These are phyloP conservation scores for Nannizziopsis arthrosporioides DNA, from an alignment of 2,329 filamentous ascomycete species.

Conservation along the genomic window DNA sequence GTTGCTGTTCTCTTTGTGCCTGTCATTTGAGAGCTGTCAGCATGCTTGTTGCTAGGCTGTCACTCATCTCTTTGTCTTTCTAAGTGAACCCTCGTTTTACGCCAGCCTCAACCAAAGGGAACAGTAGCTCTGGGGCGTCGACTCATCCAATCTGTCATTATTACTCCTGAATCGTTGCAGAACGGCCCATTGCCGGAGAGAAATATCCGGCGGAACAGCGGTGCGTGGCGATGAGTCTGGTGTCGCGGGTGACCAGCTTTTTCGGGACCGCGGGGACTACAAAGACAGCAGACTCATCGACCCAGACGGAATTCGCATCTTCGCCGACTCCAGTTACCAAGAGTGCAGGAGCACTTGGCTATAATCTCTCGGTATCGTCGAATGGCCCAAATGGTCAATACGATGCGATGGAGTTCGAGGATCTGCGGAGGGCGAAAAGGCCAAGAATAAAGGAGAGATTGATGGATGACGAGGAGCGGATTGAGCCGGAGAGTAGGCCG, in stretches of 20 bases:
- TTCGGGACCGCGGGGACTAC: constrained; percentile 33
- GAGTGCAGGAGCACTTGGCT: constrained; percentile 1
- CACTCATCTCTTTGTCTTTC: neutral
- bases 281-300: constrained; percentile 20
- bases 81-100: constrained; percentile 5
- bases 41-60: neutral
- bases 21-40: neutral
- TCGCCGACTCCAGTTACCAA: constrained; percentile 21
- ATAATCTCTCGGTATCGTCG: neutral
- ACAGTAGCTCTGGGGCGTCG: neutral
- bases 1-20: constrained; percentile 1
- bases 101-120: neutral
- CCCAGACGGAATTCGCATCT: constrained; percentile 25
- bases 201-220: constrained; percentile 2
- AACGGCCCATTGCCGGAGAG: no score
- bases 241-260: constrained; percentile 43
- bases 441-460: constrained; percentile 16
- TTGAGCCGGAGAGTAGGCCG: constrained; percentile 17
- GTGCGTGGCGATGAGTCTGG: constrained; percentile 45
- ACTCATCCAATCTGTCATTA: no score
- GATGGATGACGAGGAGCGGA: constrained; percentile 13
- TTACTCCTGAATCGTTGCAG: no score
- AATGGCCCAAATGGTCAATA: neutral
- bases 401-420: constrained; percentile 13
- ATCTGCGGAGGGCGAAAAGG: constrained; percentile 18